phyloP scores from a whole-genome alignment of 805 yeast species.

The Hanseniaspora taiwanica region DNA sequence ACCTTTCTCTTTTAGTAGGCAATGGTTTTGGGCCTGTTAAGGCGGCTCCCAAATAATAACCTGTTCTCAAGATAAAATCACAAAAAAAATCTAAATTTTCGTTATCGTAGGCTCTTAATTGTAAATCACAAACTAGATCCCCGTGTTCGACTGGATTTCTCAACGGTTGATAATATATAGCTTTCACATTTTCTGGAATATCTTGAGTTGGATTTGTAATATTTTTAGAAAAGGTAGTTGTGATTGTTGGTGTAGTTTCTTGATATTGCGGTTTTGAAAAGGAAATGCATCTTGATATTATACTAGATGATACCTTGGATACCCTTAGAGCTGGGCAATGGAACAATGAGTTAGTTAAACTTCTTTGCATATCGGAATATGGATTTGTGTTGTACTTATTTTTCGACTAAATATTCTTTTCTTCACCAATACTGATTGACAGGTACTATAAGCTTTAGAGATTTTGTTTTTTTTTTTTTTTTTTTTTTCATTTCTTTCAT shows the following conservation, averaged over 20 bases:
- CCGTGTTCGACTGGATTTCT: conserved; percentile 56
- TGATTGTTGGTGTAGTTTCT: neutral
- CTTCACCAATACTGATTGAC: no score
- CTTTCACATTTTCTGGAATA: conserved; percentile 72
- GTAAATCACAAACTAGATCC: conserved; percentile 64
- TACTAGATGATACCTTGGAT: neutral
- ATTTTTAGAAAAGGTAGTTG: neutral
- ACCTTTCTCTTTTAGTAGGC: conserved; percentile 64
- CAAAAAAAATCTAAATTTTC: conserved; percentile 60
- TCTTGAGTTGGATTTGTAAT: conserved; percentile 31
- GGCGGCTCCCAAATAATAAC: conserved; percentile 82
- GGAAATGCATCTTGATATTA: no score
- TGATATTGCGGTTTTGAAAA: no score
- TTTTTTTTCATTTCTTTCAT: no score
- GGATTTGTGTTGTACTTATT: neutral
- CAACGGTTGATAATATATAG: conserved; percentile 71
- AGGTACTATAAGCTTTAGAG: no score
- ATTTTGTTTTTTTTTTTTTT: no score
- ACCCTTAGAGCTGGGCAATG: neutral
- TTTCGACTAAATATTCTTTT: neutral
- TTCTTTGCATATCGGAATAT: neutral
- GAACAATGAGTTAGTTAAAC: neutral
- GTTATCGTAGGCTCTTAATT: conserved; percentile 57
- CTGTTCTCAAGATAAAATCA: conserved; percentile 82
- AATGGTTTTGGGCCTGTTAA: conserved; percentile 58